These are phyloP conservation scores for Russula sp. DNA, from an alignment of 768 basidiomycete species.

Conservation along the genomic window DNA sequence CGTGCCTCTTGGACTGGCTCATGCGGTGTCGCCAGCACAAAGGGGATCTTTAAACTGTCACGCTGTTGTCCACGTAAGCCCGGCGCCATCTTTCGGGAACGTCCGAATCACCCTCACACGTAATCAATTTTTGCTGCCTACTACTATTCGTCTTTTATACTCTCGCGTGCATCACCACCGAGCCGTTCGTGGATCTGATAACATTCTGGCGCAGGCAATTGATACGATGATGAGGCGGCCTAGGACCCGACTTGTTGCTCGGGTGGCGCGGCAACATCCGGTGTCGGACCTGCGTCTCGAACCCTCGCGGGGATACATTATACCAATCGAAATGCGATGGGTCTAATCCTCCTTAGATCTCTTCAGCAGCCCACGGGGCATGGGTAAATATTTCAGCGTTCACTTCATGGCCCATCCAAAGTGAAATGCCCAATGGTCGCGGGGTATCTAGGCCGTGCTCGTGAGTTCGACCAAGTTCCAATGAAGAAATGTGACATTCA, in stretches of 20 bases:
- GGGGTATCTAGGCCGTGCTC: background rate
- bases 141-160: background rate
- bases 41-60: no score
- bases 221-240: background rate
- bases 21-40: constrained; percentile 1
- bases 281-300: background rate
- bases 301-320: background rate
- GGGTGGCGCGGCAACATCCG: background rate
- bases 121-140: background rate
- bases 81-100: constrained; percentile 14
- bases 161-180: background rate
- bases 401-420: background rate
- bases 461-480: background rate
- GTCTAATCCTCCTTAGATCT: background rate
- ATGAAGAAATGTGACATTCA: background rate
- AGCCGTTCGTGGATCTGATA: background rate
- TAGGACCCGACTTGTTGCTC: background rate
- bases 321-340: background rate
- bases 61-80: background rate
- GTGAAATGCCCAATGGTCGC: background rate
- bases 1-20: constrained; percentile 18
- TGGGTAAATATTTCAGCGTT: background rate
- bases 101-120: background rate
- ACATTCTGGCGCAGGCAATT: background rate
- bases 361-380: background rate